Evolutionary conservation across 164 flowering plant genomes (phyloP).

Genomic region (Umbilicus rupestris): DNA sequence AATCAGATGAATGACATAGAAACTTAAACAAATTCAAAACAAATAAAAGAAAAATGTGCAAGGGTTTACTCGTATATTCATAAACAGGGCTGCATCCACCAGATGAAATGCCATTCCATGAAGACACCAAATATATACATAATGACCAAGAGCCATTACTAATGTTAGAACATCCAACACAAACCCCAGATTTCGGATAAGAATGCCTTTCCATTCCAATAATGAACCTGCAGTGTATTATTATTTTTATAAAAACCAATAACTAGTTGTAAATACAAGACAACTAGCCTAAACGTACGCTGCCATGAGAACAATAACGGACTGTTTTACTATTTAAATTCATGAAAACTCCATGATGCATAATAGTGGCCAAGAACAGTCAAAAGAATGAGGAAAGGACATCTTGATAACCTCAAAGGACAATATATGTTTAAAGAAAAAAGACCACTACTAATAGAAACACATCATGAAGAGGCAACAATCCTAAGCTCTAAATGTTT

Average conservation of each 20-base stretch:
- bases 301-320: not conserved
- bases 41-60: conserved; percentile 8
- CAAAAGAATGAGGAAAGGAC: not conserved
- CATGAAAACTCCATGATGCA: too few relatives aligned
- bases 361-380: not conserved
- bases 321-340: too few relatives aligned
- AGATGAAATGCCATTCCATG: conserved; percentile 97
- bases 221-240: conserved; percentile 55
- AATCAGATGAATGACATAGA: not conserved
- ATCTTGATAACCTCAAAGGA: too few relatives aligned
- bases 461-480: not conserved
- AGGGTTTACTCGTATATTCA: conserved; percentile 68
- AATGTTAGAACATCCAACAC: conserved; percentile 76
- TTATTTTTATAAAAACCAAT: not conserved
- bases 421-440: too few relatives aligned
- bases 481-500: not conserved
- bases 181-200: conserved; percentile 74
- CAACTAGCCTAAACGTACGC: not conserved
- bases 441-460: not conserved
- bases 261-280: not conserved
- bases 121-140: conserved; percentile 90
- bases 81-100: conserved; percentile 79
- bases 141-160: conserved; percentile 85
- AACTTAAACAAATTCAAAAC: not conserved
- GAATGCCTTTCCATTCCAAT: conserved; percentile 78